phyloP scores from a whole-genome alignment of 768 basidiomycete species.

The Coprinellus micaceus region DNA sequence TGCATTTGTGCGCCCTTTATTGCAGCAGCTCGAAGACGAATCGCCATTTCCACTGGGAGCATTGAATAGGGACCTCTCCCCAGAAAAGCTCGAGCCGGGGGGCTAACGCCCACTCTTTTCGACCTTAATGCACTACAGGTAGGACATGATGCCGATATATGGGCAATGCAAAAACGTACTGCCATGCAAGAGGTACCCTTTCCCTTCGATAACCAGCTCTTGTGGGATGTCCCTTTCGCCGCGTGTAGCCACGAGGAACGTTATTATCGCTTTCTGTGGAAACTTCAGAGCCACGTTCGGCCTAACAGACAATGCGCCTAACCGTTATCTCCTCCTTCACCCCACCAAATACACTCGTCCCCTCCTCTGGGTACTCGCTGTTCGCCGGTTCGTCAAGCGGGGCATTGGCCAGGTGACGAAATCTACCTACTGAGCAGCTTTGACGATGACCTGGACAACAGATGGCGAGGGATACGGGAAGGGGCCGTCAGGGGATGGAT shows the following conservation, averaged over 20 bases:
- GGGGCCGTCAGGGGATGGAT: neutral
- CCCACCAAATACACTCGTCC: slow-evolving; percentile 25
- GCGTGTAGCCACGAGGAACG: slow-evolving; percentile 26
- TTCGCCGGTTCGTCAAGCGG: neutral
- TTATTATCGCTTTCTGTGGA: slow-evolving; percentile 32
- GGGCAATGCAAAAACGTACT: neutral
- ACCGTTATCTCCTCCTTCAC: slow-evolving; percentile 36
- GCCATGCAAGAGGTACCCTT: neutral
- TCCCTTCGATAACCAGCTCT: slow-evolving; percentile 26
- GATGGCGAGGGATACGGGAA: neutral
- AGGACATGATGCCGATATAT: neutral
- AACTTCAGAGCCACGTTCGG: too few relatives aligned
- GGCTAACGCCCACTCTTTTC: slow-evolving; percentile 3
- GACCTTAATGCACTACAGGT: neutral
- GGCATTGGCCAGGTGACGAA: neutral
- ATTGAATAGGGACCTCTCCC: slow-evolving; percentile 4
- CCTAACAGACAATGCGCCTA: slow-evolving; percentile 6
- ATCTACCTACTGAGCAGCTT: slow-evolving; percentile 22
- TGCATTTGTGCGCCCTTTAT: neutral
- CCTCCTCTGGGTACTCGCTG: slow-evolving; percentile 20
- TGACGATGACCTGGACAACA: slow-evolving; percentile 32
- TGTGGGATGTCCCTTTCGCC: slow-evolving; percentile 25
- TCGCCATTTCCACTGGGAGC: slow-evolving; percentile 6
- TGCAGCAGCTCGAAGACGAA: slow-evolving; percentile 8
- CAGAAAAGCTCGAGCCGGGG: neutral